A percentile compares a stretch with the other conserved stretches of the same genome.
Evolutionary conservation across 306 rosid genomes (phyloP).

Genomic region (Betula pendula): DNA sequence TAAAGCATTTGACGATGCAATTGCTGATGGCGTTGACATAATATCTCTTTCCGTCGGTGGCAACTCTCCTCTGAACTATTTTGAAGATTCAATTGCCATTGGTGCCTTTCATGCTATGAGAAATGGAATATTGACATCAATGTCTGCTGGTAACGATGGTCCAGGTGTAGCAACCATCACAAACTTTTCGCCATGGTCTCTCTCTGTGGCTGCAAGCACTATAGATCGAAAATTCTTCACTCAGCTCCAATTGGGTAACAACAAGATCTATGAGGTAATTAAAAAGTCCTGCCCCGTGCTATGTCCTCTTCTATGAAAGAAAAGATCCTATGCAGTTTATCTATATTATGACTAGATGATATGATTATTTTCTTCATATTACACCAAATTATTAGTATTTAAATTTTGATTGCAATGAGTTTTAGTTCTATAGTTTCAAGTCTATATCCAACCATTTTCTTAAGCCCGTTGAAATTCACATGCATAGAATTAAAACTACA

Average conservation of each 20-base stretch:
- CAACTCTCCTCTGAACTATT: not conserved
- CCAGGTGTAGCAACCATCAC: constrained; percentile 15
- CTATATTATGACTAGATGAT: too few relatives aligned
- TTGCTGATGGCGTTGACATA: constrained; percentile 57
- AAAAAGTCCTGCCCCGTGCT: not conserved
- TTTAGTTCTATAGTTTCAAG: too few relatives aligned
- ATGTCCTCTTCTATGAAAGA: too few relatives aligned
- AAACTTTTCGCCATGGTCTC: constrained; percentile 45
- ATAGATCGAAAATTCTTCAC: constrained; percentile 40
- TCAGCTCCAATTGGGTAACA: constrained; percentile 40
- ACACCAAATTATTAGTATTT: too few relatives aligned
- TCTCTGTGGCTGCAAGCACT: constrained; percentile 59
- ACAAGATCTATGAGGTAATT: constrained; percentile 30
- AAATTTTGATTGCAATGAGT: too few relatives aligned
- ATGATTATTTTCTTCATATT: too few relatives aligned
- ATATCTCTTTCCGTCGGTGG: constrained; percentile 38
- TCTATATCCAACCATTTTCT: too few relatives aligned
- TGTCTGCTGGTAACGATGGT: constrained; percentile 39
- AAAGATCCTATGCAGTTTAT: too few relatives aligned
- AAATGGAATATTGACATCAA: constrained; percentile 43
- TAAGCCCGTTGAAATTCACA: too few relatives aligned
- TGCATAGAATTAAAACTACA: too few relatives aligned
- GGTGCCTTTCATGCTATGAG: constrained; percentile 64
- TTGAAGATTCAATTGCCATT: constrained; percentile 23
- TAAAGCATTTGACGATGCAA: constrained; percentile 45